These are phyloP conservation scores for Tuber umbilicatum DNA, from an alignment of 495 filamentous ascomycete species.

Conservation along the genomic window DNA sequence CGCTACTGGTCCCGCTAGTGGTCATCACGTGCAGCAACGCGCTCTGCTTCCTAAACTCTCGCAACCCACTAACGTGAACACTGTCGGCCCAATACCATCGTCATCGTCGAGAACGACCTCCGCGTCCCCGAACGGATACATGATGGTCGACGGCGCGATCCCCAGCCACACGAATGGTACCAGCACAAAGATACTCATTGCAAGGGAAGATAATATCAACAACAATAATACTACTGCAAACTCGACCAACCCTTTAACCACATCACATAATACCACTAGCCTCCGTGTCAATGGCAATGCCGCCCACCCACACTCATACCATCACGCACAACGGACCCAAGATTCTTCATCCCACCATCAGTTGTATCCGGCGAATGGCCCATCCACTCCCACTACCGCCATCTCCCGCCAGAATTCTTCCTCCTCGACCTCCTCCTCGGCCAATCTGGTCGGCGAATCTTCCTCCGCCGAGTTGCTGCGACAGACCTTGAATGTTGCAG, in stretches of 20 bases:
- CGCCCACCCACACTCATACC: neutral
- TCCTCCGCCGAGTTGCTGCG: conserved; percentile 35
- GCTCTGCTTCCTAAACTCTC: conserved; percentile 18
- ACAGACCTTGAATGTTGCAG: conserved; percentile 33
- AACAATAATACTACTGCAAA: conserved; percentile 7
- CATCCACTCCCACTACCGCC: conserved; percentile 35
- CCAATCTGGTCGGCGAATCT: conserved; percentile 34
- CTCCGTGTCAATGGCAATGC: neutral
- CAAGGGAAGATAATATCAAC: conserved; percentile 21
- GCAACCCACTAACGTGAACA: conserved; percentile 9
- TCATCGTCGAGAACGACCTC: conserved; percentile 18
- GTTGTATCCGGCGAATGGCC: conserved; percentile 30
- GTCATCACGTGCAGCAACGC: conserved; percentile 33
- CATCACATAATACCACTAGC: neutral
- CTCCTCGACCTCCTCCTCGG: conserved; percentile 34
- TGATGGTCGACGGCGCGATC: conserved; percentile 31
- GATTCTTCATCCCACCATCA: conserved; percentile 16
- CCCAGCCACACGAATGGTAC: conserved; percentile 32
- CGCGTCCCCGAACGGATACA: conserved; percentile 25
- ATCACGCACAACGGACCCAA: neutral
- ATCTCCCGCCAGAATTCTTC: conserved; percentile 41
- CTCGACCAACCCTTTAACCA: neutral
- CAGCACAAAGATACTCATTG: conserved; percentile 8
- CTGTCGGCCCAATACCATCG: conserved; percentile 4
- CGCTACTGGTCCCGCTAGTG: neutral